Percentiles rank a stretch among this genome's conserved stretches.
phyloP scores from a whole-genome alignment of 2,329 filamentous ascomycete genomes.

The Truncatella angustata region DNA sequence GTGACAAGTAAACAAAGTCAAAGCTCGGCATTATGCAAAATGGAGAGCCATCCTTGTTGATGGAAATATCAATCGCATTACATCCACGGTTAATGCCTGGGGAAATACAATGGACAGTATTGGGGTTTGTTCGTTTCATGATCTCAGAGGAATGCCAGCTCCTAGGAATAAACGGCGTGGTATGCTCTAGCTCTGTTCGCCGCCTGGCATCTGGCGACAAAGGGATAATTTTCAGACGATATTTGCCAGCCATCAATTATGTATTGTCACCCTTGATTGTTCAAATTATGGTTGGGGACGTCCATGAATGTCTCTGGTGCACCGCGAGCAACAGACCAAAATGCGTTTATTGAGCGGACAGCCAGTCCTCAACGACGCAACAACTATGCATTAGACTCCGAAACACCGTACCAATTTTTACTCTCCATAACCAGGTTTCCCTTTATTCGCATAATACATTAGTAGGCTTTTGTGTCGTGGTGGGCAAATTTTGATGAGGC shows the following conservation, averaged over 20 bases:
- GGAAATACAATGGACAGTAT: background rate
- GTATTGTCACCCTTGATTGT: slow-evolving; percentile 17
- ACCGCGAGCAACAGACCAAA: slow-evolving; percentile 17
- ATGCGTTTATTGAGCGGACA: slow-evolving; percentile 16
- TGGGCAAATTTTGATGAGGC: slow-evolving; percentile 21
- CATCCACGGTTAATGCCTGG: too few relatives aligned
- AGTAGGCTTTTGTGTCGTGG: slow-evolving; percentile 21
- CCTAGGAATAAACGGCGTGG: background rate
- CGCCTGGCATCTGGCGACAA: slow-evolving; percentile 16
- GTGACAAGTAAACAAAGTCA: slow-evolving; percentile 17
- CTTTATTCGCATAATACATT: slow-evolving; percentile 10
- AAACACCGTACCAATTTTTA: slow-evolving; percentile 18
- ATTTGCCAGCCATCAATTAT: slow-evolving; percentile 10
- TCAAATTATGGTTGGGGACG: slow-evolving; percentile 15
- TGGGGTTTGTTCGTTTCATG: background rate
- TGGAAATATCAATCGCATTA: too few relatives aligned
- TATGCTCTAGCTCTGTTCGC: background rate
- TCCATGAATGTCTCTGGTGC: slow-evolving; percentile 17
- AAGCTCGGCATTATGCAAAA: slow-evolving; percentile 12
- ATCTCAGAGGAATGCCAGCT: background rate
- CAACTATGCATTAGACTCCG: slow-evolving; percentile 16
- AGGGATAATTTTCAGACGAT: slow-evolving; percentile 24
- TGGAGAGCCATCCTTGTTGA: slow-evolving; percentile 13
- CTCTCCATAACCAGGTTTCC: slow-evolving; percentile 7
- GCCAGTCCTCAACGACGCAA: slow-evolving; percentile 3